A percentile compares a stretch with the other conserved stretches of the same genome.
Evolutionary conservation across 75 land plant species (phyloP).

Genomic region (Adiantum capillusveneris): DNA sequence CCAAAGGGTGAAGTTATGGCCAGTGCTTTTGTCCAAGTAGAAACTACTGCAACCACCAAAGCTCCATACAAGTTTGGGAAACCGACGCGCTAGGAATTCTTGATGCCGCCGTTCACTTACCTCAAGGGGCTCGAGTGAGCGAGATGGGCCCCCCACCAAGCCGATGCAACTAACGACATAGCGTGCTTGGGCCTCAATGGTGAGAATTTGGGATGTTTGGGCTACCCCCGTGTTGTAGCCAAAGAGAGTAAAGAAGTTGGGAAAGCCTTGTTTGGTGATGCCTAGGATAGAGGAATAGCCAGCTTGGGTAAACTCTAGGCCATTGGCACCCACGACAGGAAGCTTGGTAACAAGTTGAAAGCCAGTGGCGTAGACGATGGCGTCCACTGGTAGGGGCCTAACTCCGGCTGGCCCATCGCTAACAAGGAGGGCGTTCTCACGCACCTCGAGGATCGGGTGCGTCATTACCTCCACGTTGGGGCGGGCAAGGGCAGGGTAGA

Average conservation of each 20-base stretch:
- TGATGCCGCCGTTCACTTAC: no score
- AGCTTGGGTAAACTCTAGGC: not conserved
- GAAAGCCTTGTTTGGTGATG: conserved; percentile 1
- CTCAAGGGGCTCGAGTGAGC: no score
- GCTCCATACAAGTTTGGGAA: no score
- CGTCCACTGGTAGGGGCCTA: not conserved
- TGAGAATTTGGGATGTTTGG: conserved; percentile 1
- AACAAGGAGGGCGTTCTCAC: not conserved
- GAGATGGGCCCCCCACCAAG: no score
- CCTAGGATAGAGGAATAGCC: not conserved
- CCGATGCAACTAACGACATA: not conserved
- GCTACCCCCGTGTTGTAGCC: not conserved
- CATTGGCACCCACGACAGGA: not conserved
- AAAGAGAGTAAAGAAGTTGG: not conserved
- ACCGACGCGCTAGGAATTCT: no score
- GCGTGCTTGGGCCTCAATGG: not conserved
- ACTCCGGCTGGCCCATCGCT: not conserved
- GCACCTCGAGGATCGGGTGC: not conserved
- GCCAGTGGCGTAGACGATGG: not conserved
- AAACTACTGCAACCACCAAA: no score
- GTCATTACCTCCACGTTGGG: not conserved
- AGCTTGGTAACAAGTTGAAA: not conserved
- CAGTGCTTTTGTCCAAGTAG: no score
- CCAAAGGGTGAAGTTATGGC: no score
- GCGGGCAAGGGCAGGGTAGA: conserved; percentile 4